A percentile compares a stretch with the other conserved stretches of the same genome.
phyloP scores from a whole-genome alignment of 371 early-diverging fungal genomes.

The Chytridium lagenaria region DNA sequence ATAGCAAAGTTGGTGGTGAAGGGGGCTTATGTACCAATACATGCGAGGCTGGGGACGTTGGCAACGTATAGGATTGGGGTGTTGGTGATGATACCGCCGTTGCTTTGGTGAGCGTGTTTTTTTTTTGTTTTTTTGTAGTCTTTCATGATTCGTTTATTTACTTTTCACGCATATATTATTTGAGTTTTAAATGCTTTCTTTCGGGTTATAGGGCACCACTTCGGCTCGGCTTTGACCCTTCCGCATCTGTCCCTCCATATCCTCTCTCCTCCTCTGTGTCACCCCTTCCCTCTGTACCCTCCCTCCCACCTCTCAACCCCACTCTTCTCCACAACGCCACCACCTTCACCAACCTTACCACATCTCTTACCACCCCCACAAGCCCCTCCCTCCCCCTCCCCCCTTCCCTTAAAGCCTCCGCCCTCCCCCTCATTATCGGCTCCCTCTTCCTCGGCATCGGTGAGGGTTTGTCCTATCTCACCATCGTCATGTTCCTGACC shows the following conservation, averaged over 20 bases:
- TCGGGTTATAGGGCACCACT: background rate
- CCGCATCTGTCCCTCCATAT: too few species aligned
- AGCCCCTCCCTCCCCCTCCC: background rate
- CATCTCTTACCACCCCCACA: background rate
- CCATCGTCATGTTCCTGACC: conserved; percentile 48
- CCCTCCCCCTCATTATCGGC: conserved; percentile 15
- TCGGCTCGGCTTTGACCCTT: conserved; percentile 12
- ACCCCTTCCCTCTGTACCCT: too few species aligned
- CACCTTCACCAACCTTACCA: too few species aligned
- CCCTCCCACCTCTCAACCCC: too few species aligned
- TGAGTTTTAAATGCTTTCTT: too few species aligned
- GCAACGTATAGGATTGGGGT: conserved; percentile 41
- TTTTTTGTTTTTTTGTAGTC: conserved; percentile 11
- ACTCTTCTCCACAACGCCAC: too few species aligned
- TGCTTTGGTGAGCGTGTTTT: conserved; percentile 23
- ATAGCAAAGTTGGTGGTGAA: conserved; percentile 44
- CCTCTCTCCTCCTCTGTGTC: too few species aligned
- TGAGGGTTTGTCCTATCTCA: conserved; percentile 44
- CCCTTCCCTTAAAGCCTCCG: conserved; percentile 12
- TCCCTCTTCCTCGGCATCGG: conserved; percentile 35
- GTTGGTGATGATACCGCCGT: conserved; percentile 32
- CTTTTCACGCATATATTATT: background rate
- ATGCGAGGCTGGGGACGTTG: conserved; percentile 26
- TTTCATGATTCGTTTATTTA: background rate
- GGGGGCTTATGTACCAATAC: conserved; percentile 33